Percentiles rank a stretch among this genome's conserved stretches.
phyloP scores from a whole-genome alignment of 2,329 filamentous ascomycete genomes.

The Tolypocladium inflatum region DNA sequence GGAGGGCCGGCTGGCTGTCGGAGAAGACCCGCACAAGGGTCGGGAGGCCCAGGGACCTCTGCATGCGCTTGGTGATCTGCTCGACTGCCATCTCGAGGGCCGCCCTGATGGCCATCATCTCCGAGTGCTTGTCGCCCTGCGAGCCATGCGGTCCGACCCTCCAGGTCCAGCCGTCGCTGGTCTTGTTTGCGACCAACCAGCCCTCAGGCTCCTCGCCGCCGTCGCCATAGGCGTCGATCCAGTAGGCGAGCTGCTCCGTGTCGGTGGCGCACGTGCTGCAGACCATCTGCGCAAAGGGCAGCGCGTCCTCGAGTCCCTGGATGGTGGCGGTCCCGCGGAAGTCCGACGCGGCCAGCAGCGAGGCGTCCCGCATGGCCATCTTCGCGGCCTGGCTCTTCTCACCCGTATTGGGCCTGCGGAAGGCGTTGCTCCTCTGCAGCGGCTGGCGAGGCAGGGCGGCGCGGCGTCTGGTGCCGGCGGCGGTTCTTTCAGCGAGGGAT shows the following conservation, averaged over 20 bases:
- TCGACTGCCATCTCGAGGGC: conserved; percentile 7
- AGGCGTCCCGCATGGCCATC: not conserved
- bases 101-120: conserved; percentile 6
- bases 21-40: conserved; percentile 7
- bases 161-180: not conserved
- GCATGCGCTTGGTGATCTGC: not conserved
- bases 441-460: not conserved
- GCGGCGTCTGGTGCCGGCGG: not conserved
- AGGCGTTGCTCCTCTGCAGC: not conserved
- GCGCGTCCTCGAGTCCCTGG: not conserved
- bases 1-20: conserved; percentile 1
- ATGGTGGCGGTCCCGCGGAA: not conserved
- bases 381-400: not conserved
- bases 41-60: not conserved
- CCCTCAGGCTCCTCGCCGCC: not conserved
- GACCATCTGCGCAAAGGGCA: not conserved
- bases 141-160: not conserved
- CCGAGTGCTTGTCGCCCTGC: not conserved
- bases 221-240: not conserved
- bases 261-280: not conserved
- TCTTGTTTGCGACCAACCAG: not conserved
- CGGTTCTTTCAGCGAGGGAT: not conserved
- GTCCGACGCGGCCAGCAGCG: not conserved
- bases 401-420: not conserved
- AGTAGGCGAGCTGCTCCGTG: not conserved